phyloP scores from a whole-genome alignment of 2,329 filamentous ascomycete species.

The Epichloe festucae region DNA sequence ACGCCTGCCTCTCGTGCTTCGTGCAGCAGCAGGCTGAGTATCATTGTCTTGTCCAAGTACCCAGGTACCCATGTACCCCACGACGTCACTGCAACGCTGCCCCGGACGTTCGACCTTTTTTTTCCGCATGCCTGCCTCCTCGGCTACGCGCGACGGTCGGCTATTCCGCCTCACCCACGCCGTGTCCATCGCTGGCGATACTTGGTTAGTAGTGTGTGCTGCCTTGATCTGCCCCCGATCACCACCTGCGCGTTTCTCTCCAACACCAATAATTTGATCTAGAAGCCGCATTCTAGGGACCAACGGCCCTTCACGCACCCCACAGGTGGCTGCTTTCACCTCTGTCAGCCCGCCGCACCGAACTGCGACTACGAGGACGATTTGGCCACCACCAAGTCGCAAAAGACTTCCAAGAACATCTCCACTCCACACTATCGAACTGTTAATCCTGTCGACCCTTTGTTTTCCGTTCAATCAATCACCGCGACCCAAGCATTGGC shows the following conservation, averaged over 20 bases:
- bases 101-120: not conserved
- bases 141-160: constrained; percentile 3
- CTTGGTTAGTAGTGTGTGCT: not conserved
- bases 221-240: not conserved
- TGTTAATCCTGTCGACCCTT: constrained; percentile 1
- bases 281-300: not conserved
- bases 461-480: constrained; percentile 1
- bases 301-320: constrained; percentile 1
- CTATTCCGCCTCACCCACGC: constrained; percentile 1
- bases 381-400: not conserved
- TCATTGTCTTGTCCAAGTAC: not conserved
- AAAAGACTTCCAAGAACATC: constrained; percentile 2
- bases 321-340: constrained; percentile 14
- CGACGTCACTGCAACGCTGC: not conserved
- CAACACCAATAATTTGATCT: not conserved
- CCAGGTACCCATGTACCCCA: not conserved
- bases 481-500: constrained; percentile 2
- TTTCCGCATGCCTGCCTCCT: constrained; percentile 1
- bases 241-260: constrained; percentile 2
- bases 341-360: not conserved
- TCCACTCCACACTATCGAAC: constrained; percentile 1
- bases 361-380: not conserved
- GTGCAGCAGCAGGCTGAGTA: not conserved
- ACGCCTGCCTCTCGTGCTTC: not conserved
- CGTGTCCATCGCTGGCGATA: not conserved